These are phyloP conservation scores for Tarenaya hassleriana DNA, from an alignment of 345 rosid genomes.

Conservation along the genomic window DNA sequence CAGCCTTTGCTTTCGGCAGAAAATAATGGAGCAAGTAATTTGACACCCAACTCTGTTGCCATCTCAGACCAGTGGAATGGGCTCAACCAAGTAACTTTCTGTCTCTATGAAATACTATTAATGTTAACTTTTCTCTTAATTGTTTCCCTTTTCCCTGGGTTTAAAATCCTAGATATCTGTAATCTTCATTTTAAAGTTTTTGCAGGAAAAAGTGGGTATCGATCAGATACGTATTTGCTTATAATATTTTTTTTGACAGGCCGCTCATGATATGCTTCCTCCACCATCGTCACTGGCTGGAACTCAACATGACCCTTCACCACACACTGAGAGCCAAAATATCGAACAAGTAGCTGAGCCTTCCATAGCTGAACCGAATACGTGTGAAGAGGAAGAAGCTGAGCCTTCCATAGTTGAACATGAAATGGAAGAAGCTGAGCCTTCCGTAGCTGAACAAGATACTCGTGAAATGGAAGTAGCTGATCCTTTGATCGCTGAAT, in stretches of 20 bases:
- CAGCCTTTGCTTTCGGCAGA: conserved; percentile 19
- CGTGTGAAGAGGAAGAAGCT: too few species aligned
- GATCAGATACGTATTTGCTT: conserved; percentile 8
- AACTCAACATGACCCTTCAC: conserved; percentile 12
- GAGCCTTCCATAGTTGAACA: too few species aligned
- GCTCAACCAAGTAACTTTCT: conserved; percentile 17
- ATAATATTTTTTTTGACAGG: conserved; percentile 6
- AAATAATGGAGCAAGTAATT: conserved; percentile 5
- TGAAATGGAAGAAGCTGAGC: too few species aligned
- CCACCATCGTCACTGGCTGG: conserved; percentile 15
- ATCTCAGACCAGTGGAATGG: background rate
- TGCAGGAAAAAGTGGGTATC: conserved; percentile 11
- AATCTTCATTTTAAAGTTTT: conserved; percentile 1
- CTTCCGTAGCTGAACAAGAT: too few species aligned
- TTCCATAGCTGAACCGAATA: too few species aligned
- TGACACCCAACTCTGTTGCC: background rate
- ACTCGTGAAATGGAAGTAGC: too few species aligned
- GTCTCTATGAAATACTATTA: too few species aligned
- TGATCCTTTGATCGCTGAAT: too few species aligned
- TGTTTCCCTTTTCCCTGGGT: too few species aligned
- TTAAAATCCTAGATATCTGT: too few species aligned
- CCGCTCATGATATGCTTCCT: conserved; percentile 14
- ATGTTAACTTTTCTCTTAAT: background rate
- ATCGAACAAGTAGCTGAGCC: too few species aligned
- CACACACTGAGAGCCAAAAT: too few species aligned